These are phyloP conservation scores for Ceratorhiza oryzae-sativae DNA, from an alignment of 1,284 basidiomycete genomes.

Conservation along the genomic window DNA sequence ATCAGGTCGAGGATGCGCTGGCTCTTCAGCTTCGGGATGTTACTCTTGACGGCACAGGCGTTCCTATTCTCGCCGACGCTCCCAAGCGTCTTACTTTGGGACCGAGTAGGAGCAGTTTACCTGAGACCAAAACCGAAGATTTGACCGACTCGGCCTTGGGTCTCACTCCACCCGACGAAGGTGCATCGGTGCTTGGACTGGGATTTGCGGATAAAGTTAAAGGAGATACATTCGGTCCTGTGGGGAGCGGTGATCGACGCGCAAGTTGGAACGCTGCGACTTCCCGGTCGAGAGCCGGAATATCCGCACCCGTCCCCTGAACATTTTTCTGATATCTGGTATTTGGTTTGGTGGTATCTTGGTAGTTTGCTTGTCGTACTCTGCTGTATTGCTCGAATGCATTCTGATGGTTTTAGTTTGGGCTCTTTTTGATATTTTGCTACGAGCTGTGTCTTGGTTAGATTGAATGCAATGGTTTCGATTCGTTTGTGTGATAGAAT, in stretches of 20 bases:
- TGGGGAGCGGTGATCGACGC: conserved; percentile 32
- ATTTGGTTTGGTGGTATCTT: conserved; percentile 23
- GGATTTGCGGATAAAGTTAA: conserved; percentile 16
- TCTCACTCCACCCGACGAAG: conserved; percentile 30
- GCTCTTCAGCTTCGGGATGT: conserved; percentile 32
- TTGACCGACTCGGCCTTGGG: conserved; percentile 13
- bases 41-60: background rate
- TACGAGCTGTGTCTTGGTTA: background rate
- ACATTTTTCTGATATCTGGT: conserved; percentile 13
- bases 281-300: conserved; percentile 25
- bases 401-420: background rate
- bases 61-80: conserved; percentile 1
- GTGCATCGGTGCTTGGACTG: conserved; percentile 10
- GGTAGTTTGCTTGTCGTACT: background rate
- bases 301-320: conserved; percentile 28
- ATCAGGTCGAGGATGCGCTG: conserved; percentile 22
- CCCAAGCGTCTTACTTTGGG: conserved; percentile 1
- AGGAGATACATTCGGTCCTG: background rate
- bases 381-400: conserved; percentile 40
- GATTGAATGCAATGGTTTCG: background rate
- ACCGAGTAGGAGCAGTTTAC: conserved; percentile 5
- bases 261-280: conserved; percentile 38
- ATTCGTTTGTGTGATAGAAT: background rate
- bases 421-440: too few relatives aligned
- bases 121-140: background rate